Conservation (phyloP, 176 grass and related monocot genomes). For the Hordeum marinum region DNA sequence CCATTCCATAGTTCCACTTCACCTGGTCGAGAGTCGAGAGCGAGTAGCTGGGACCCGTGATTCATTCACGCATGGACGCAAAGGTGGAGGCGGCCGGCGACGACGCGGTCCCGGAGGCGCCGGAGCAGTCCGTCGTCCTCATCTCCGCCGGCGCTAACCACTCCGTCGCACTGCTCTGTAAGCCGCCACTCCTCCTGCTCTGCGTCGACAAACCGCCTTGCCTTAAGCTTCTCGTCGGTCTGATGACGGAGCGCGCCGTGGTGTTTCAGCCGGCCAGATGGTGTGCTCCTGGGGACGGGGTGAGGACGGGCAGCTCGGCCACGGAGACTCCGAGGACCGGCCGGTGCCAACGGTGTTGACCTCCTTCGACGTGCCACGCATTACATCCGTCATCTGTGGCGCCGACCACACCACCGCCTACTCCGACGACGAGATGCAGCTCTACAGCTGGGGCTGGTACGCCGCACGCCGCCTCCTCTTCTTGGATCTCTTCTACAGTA, state of each 20-base stretch:
- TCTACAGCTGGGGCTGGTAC: constrained; percentile 75
- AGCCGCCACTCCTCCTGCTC: background rate
- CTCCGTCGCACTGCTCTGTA: constrained; percentile 65
- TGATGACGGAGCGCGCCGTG: background rate
- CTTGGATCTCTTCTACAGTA: background rate
- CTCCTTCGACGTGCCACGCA: constrained; percentile 35
- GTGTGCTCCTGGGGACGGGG: constrained; percentile 78
- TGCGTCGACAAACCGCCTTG: background rate
- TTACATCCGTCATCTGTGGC: constrained; percentile 57
- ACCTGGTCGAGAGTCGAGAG: background rate
- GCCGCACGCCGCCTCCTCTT: background rate
- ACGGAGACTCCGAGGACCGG: constrained; percentile 75
- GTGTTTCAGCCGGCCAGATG: constrained; percentile 36
- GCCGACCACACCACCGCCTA: constrained; percentile 76
- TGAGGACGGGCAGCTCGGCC: constrained; percentile 74
- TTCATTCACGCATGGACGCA: background rate
- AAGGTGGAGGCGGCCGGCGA: background rate
- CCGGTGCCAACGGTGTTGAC: constrained; percentile 48
- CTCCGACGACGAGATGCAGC: constrained; percentile 41
- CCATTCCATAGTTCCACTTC: background rate
- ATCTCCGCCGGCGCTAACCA: constrained; percentile 74
- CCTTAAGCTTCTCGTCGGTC: background rate
- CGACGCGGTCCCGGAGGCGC: constrained; percentile 13
- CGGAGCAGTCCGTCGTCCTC: constrained; percentile 36
- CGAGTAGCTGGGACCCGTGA: background rate